Percentiles rank a stretch among this genome's conserved stretches.
These are phyloP conservation scores for Acanthamoeba castellanii DNA, from an alignment of 208 protist genomes.

Conservation along the genomic window DNA sequence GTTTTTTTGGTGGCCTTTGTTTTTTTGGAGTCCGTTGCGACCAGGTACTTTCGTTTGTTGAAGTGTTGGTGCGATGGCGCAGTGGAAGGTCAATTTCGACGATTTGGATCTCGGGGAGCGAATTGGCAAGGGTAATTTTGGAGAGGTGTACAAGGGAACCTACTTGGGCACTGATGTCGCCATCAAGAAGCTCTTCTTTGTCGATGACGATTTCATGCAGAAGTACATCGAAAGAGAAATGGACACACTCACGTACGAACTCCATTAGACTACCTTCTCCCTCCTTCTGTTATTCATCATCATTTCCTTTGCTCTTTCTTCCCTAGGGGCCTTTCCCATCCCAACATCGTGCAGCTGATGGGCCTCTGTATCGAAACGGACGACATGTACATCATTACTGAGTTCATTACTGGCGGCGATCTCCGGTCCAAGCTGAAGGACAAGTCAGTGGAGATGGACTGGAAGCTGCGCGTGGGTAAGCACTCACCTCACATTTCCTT, in stretches of 20 bases:
- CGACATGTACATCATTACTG: conserved; percentile 83
- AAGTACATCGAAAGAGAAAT: conserved; percentile 75
- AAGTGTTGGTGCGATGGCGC: neutral
- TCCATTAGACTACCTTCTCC: neutral
- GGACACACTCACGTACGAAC: conserved; percentile 62
- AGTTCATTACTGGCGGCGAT: conserved; percentile 77
- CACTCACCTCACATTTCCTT: neutral
- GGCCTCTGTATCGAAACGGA: conserved; percentile 77
- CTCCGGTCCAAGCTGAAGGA: conserved; percentile 75
- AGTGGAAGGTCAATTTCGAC: conserved; percentile 70
- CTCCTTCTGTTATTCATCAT: neutral
- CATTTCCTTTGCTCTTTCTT: neutral
- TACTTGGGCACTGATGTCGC: conserved; percentile 75
- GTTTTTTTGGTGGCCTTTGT: neutral
- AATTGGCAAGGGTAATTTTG: conserved; percentile 53
- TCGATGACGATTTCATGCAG: conserved; percentile 65
- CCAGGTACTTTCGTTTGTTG: no score
- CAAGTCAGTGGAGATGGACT: conserved; percentile 72
- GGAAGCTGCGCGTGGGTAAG: conserved; percentile 57
- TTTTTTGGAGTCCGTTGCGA: neutral
- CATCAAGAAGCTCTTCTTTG: conserved; percentile 75
- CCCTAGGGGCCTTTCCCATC: conserved; percentile 77
- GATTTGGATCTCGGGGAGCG: conserved; percentile 37
- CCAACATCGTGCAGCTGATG: conserved; percentile 85
- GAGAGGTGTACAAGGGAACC: conserved; percentile 68